Conservation (phyloP, 2,329 filamentous ascomycete genomes). For the Fusarium sp. region DNA sequence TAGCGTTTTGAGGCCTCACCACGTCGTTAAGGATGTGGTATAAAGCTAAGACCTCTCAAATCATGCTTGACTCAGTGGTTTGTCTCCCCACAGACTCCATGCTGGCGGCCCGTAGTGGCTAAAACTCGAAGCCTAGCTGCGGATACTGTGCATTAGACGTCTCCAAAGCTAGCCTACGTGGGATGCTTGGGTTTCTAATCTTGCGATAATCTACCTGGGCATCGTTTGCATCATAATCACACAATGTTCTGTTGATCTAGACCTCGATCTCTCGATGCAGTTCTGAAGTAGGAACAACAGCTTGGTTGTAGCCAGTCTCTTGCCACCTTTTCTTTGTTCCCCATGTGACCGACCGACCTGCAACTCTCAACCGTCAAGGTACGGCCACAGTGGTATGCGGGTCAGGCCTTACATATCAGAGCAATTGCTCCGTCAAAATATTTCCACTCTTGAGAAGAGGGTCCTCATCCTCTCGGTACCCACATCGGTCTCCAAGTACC, state of each 20-base stretch:
- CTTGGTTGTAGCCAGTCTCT: constrained; percentile 1
- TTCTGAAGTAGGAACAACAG: not conserved
- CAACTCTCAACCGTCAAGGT: not conserved
- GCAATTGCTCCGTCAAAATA: constrained; percentile 1
- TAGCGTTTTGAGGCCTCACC: constrained; percentile 19
- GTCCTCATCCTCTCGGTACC: constrained; percentile 7
- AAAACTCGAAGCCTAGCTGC: constrained; percentile 35
- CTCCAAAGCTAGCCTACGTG: constrained; percentile 9
- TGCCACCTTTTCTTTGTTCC: constrained; percentile 1
- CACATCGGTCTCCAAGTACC: not conserved
- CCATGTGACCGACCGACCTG: not conserved
- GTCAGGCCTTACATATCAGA: constrained; percentile 11
- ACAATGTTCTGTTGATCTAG: constrained; percentile 39
- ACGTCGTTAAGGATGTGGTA: constrained; percentile 24
- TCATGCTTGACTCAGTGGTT: constrained; percentile 32
- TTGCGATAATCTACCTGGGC: constrained; percentile 17
- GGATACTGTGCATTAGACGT: constrained; percentile 25
- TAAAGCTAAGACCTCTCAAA: constrained; percentile 28
- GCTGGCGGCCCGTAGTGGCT: constrained; percentile 47
- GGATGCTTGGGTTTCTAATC: constrained; percentile 20
- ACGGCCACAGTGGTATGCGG: not conserved
- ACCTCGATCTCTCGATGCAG: constrained; percentile 6
- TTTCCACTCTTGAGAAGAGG: not conserved
- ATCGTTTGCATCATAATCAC: constrained; percentile 33
- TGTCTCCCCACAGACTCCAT: constrained; percentile 40